A percentile compares a stretch with the other conserved stretches of the same genome.
Evolutionary conservation across 2,329 filamentous ascomycete species (phyloP).

Genomic region (Ophiocordyceps robertsii): DNA sequence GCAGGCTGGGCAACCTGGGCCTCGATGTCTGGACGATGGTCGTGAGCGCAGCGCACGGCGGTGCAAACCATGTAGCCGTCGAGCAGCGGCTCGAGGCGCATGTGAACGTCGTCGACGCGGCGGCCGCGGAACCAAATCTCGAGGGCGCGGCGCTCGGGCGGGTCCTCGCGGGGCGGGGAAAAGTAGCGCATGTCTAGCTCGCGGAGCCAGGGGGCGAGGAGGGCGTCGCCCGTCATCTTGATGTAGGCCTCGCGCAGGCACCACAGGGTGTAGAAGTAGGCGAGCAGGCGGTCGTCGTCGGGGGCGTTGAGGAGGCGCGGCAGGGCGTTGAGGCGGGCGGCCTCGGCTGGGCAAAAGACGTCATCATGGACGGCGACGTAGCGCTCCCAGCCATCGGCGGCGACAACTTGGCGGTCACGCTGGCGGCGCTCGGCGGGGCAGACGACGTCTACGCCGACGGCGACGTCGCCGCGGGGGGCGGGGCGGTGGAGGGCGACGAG

Average conservation of each 20-base stretch:
- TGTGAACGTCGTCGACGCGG: slow-evolving; percentile 19
- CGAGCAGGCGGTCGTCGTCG: slow-evolving; percentile 40
- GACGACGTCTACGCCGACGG: slow-evolving; percentile 65
- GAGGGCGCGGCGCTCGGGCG: slow-evolving; percentile 5
- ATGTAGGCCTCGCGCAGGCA: slow-evolving; percentile 70
- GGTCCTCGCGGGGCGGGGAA: slow-evolving; percentile 32
- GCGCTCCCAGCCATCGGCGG: slow-evolving; percentile 43
- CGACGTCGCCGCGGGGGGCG: slow-evolving; percentile 13
- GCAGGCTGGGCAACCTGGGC: slow-evolving; percentile 20
- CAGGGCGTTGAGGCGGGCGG: slow-evolving; percentile 42
- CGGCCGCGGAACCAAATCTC: slow-evolving; percentile 18
- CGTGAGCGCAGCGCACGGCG: slow-evolving; percentile 21
- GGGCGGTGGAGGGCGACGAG: slow-evolving; percentile 41
- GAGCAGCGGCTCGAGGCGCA: slow-evolving; percentile 24
- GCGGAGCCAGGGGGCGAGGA: slow-evolving; percentile 59
- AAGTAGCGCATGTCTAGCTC: slow-evolving; percentile 57
- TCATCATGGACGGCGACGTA: slow-evolving; percentile 63
- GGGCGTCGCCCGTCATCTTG: slow-evolving; percentile 69
- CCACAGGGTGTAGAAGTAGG: slow-evolving; percentile 66
- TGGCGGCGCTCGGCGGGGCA: slow-evolving; percentile 55
- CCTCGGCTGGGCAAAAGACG: slow-evolving; percentile 52
- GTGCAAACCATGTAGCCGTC: slow-evolving; percentile 43
- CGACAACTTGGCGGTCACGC: slow-evolving; percentile 45
- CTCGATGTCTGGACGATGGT: slow-evolving; percentile 24
- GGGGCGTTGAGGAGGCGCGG: slow-evolving; percentile 8